Evolutionary conservation across 257 asterid genomes (phyloP).

Genomic region (Solanum chilense): DNA sequence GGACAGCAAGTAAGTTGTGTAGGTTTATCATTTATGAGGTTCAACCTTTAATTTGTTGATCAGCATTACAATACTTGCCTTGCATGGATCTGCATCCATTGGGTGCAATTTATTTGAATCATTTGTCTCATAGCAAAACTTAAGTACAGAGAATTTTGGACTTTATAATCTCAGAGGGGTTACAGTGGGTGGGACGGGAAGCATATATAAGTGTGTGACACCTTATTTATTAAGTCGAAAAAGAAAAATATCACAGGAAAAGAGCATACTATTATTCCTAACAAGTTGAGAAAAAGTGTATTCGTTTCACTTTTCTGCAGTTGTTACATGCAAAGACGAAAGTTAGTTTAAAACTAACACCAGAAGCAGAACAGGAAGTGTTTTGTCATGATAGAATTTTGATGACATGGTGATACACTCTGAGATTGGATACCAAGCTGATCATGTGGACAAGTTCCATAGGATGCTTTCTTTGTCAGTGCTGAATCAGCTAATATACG

Average conservation of each 20-base stretch:
- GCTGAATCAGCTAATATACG: not conserved
- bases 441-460: not conserved
- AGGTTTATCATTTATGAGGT: not conserved
- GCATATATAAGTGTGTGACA: not conserved
- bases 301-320: not conserved
- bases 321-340: not conserved
- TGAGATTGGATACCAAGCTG: not conserved
- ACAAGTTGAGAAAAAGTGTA: not conserved
- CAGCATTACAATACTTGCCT: not conserved
- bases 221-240: not conserved
- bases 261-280: not conserved
- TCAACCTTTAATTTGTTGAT: not conserved
- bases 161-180: not conserved
- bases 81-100: not conserved
- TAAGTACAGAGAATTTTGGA: not conserved
- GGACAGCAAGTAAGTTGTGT: slow-evolving; percentile 50
- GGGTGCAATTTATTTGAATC: not conserved
- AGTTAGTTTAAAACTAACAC: not conserved
- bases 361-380: not conserved
- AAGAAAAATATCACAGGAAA: not conserved
- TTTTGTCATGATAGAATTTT: not conserved
- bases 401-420: not conserved
- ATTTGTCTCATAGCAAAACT: not conserved
- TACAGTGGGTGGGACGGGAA: not conserved
- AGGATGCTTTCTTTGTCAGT: not conserved